Evolutionary conservation across 78 protist genomes (phyloP), one percentile per base, ranked within the genome.

Genomic region (Tieghemostelium lacteum): DNA sequence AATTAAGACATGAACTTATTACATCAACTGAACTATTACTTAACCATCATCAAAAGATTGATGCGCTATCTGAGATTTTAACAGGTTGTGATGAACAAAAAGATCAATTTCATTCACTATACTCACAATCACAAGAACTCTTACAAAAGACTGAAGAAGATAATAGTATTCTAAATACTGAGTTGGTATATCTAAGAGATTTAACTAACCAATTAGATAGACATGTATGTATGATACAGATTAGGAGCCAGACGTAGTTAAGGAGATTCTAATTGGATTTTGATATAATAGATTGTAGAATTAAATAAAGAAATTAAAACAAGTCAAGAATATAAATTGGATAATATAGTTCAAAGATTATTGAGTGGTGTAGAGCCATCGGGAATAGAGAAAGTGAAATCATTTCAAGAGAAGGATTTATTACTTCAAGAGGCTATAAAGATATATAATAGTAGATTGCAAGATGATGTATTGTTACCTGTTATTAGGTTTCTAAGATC

Each of bases 341-440:
- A 55, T 5, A 37, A 71, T 1, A 45, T 83, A 2, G 24, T 83
- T 8, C 31, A 52, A 26, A 66, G 73, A 40, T 22, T 83, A 24
- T 69, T 42, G 49, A 83, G 60, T 57, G 26, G 29, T 29, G 42
- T 69, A 12, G 67, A 73, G n/a, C 91, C 91, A 37, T 34, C 70
- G 8, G 91, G 91, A 22, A 83, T 83, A 1, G 91, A 83, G 17
- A 49, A 39, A 33, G 33, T 67, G 34, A 49, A 60, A 26, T 70
- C 91, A 10, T 31, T 83, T 22, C 67, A 69, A 66, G 91, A 69
- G 17, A 83, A 83, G 49, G 63, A 58, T 5, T 55, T 58, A 58
- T 37, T 83, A 16, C 29, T 83, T 22, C 31, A 28, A 14, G 50
- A 60, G 26, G 69, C 78, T 4, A 52, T 73, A 22, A 66, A 64